Evolutionary conservation across 2,329 filamentous ascomycete species (phyloP).

Genomic region (Pseudogymnoascus sp.): DNA sequence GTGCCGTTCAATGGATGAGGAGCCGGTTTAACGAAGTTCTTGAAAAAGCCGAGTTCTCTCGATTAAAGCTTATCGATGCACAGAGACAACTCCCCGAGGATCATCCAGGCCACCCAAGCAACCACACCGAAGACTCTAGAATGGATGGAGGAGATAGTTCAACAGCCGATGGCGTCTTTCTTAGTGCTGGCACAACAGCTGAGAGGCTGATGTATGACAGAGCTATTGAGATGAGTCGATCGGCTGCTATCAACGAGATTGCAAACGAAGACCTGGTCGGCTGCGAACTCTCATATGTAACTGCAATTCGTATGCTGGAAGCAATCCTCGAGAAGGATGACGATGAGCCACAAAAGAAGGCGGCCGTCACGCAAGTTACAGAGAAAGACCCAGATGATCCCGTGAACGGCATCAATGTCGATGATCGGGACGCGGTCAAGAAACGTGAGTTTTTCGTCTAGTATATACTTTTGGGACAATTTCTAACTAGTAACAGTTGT

Average conservation of each 20-base stretch:
- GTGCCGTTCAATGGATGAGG: slow-evolving; percentile 91
- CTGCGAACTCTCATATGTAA: slow-evolving; percentile 88
- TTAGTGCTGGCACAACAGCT: slow-evolving; percentile 84
- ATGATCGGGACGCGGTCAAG: slow-evolving; percentile 65
- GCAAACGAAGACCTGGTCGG: slow-evolving; percentile 80
- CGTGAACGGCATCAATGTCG: slow-evolving; percentile 51
- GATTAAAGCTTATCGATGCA: slow-evolving; percentile 75
- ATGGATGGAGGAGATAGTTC: slow-evolving; percentile 46
- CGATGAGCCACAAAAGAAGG: slow-evolving; percentile 39
- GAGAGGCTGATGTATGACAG: slow-evolving; percentile 98
- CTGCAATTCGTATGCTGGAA: slow-evolving; percentile 89
- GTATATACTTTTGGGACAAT: slow-evolving; percentile 20
- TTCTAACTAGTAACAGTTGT: slow-evolving; percentile 44
- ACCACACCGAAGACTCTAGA: slow-evolving; percentile 56
- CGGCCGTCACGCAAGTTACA: not conserved
- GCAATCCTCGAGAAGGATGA: slow-evolving; percentile 84
- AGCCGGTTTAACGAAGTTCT: slow-evolving; percentile 92
- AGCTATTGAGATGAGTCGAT: slow-evolving; percentile 90
- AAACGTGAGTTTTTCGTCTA: slow-evolving; percentile 50
- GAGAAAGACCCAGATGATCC: slow-evolving; percentile 11
- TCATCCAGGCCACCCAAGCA: slow-evolving; percentile 79
- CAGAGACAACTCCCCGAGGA: slow-evolving; percentile 77
- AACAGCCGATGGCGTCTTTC: slow-evolving; percentile 68
- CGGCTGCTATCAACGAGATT: slow-evolving; percentile 91
- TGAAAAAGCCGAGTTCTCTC: slow-evolving; percentile 93